phyloP scores from a whole-genome alignment of 2,329 filamentous ascomycete species.

The Periconia sp. region DNA sequence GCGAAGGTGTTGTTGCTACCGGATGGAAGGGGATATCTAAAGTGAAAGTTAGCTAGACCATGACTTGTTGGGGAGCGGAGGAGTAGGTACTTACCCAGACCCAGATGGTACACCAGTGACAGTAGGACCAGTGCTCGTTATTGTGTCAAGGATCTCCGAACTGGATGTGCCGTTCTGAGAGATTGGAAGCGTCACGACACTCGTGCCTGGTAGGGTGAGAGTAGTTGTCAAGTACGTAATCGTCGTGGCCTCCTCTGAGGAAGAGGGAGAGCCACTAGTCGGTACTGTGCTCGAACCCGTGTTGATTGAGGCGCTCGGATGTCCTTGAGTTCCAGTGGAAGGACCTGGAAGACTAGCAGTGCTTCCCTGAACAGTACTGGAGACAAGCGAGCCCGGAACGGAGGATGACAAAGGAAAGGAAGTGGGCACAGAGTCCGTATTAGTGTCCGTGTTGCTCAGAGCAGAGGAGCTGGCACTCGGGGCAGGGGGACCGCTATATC shows the following conservation, averaged over 20 bases:
- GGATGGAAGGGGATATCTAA: background rate
- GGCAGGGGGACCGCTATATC: background rate
- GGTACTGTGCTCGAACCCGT: too few relatives aligned
- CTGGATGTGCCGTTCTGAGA: conserved; percentile 12
- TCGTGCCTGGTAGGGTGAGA: conserved; percentile 28
- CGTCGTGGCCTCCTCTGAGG: conserved; percentile 17
- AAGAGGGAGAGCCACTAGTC: conserved; percentile 6
- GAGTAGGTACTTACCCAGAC: conserved; percentile 27
- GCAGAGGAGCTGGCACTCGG: conserved; percentile 11
- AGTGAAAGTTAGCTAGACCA: conserved; percentile 10
- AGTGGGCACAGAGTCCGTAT: background rate
- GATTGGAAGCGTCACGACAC: conserved; percentile 21
- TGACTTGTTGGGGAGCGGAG: too few relatives aligned
- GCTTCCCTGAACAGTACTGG: background rate
- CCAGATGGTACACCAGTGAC: conserved; percentile 28
- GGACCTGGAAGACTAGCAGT: background rate
- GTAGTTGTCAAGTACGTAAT: conserved; percentile 34
- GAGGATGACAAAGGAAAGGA: background rate
- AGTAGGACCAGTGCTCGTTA: conserved; percentile 26
- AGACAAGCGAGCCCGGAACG: background rate
- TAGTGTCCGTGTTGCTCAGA: conserved; percentile 7
- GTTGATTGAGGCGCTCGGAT: too few relatives aligned
- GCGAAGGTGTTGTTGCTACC: conserved; percentile 27
- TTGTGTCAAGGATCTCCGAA: conserved; percentile 21
- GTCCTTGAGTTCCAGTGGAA: too few relatives aligned